phyloP scores from a whole-genome alignment of 768 basidiomycete genomes.

The Kwoniella sp. region DNA sequence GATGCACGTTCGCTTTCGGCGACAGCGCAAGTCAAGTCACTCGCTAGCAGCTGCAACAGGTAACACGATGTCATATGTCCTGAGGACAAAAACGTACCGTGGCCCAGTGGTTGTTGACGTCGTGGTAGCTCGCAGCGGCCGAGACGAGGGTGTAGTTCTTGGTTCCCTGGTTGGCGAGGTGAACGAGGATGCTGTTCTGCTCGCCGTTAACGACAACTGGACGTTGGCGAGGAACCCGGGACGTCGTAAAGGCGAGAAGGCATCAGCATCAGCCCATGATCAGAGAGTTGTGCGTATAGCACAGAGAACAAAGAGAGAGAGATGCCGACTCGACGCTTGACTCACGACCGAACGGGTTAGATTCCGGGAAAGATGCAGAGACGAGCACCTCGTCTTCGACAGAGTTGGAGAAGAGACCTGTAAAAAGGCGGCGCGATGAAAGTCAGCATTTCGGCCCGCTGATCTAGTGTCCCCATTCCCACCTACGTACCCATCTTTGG shows the following conservation, averaged over 20 bases:
- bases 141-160: constrained; percentile 54
- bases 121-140: constrained; percentile 52
- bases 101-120: constrained; percentile 49
- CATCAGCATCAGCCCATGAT: not conserved
- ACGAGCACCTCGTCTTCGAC: constrained; percentile 47
- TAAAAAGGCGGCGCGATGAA: not conserved
- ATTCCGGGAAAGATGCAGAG: constrained; percentile 50
- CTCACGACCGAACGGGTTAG: constrained; percentile 54
- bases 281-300: not conserved
- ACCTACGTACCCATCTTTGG: too few relatives aligned
- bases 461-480: not conserved
- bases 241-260: too few relatives aligned
- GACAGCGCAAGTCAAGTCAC: too few relatives aligned
- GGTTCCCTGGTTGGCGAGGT: constrained; percentile 43
- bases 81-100: constrained; percentile 38
- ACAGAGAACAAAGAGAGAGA: too few relatives aligned
- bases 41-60: too few relatives aligned
- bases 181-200: constrained; percentile 43
- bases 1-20: too few relatives aligned
- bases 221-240: too few relatives aligned
- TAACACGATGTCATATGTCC: not conserved
- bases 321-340: too few relatives aligned
- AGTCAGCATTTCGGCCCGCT: not conserved
- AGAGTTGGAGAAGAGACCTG: constrained; percentile 49
- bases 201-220: constrained; percentile 54